Evolutionary conservation across 2,329 filamentous ascomycete genomes (phyloP), one percentile per base, ranked within the genome.

Genomic region (Colletotrichum euphorbiae): DNA sequence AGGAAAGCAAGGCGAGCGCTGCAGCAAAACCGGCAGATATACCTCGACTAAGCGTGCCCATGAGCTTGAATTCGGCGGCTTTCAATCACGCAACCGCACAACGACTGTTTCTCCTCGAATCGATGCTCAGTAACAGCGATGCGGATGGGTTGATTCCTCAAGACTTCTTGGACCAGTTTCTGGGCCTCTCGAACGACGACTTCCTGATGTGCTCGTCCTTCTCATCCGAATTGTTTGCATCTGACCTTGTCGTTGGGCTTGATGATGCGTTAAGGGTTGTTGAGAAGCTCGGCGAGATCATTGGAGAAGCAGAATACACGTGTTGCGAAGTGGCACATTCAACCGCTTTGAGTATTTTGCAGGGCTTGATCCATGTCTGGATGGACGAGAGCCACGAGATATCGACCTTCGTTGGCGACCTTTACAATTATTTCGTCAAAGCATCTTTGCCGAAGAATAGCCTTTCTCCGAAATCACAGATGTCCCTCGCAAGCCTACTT

Each of bases 391-490:
- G 83, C 21, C 84, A 86, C 38, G 82, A 88, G 1, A 81, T 97
- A 3, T 85, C 85, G n/a, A 85, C 87, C 3, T 84, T 87, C 45
- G 92, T 91, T 3, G 86, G 89, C 19, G 91, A 97, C 69, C 81
- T 98, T 19, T 98, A 98, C 77, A 81, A 87, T 50, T 93, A 93
- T 81, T 91, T 96, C 71, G 85, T 94, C 52, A 87, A 88, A 61
- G 84, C 84, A 17, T 87, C 90, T 33, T 80, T 97, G 28, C 84
- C 87, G 6, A 90, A 87, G 50, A 89, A 90, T 50, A 85, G 91
- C 42, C 85, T 93, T 54, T 97, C 95, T 0, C 81, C 89, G 2
- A 85, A 83, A 64, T 87, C 91, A 1, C 90, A 94, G 71, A 87
- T 89, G 59, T 83, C 85, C 1, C 82, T 98, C 68, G 87, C 90